Conservation (phyloP, 2,329 filamentous ascomycete genomes). For the Fusarium torreyae region DNA sequence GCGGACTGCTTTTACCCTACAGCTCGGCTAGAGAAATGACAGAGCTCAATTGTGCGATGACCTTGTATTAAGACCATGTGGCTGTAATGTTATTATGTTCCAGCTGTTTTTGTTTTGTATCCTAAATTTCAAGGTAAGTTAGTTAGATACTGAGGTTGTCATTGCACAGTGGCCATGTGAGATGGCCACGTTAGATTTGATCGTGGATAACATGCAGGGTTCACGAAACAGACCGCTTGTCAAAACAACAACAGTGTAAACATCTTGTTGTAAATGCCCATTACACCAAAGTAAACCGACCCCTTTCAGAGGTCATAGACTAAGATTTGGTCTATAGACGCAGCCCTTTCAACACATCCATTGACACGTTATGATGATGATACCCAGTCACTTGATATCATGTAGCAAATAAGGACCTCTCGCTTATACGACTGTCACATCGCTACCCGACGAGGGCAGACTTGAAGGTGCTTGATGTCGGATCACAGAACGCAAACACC, state of each 20-base stretch:
- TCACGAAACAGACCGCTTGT: not conserved
- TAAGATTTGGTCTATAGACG: too few species aligned
- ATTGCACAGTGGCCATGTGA: not conserved
- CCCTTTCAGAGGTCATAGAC: too few species aligned
- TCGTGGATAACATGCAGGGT: slow-evolving; percentile 7
- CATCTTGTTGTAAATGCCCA: too few species aligned
- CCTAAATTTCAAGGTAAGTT: too few species aligned
- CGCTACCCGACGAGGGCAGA: too few species aligned
- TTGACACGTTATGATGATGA: not conserved
- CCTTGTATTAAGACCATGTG: slow-evolving; percentile 2
- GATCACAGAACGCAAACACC: slow-evolving; percentile 32
- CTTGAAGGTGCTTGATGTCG: not conserved
- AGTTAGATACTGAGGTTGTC: too few species aligned
- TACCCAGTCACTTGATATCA: not conserved
- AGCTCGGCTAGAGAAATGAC: not conserved
- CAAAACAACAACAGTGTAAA: slow-evolving; percentile 1
- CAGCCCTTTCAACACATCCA: too few species aligned
- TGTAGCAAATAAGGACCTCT: not conserved
- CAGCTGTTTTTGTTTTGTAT: not conserved
- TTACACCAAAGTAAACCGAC: too few species aligned
- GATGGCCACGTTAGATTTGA: slow-evolving; percentile 3
- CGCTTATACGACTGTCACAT: not conserved
- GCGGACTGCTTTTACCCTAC: slow-evolving; percentile 23
- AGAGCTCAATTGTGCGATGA: slow-evolving; percentile 4
- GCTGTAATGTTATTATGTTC: not conserved